Evolutionary conservation across 805 yeast species (phyloP).

Genomic region (Saturnispora gosingensis): DNA sequence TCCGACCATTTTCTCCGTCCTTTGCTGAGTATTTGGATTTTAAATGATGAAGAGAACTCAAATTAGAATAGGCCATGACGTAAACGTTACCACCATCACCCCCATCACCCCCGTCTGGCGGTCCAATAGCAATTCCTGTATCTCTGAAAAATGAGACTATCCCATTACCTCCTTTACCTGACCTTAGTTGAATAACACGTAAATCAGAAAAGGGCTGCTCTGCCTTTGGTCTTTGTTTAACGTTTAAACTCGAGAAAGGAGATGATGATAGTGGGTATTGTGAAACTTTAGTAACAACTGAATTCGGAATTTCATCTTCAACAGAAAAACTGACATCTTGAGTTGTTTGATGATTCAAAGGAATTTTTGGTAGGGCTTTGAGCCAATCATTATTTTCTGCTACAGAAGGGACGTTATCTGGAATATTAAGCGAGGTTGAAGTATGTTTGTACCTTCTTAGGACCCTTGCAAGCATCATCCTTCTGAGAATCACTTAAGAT

Average conservation of each 20-base stretch:
- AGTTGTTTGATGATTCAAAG: slow-evolving; percentile 9
- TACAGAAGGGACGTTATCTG: slow-evolving; percentile 29
- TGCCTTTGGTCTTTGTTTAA: slow-evolving; percentile 35
- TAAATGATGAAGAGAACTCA: slow-evolving; percentile 63
- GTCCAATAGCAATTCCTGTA: slow-evolving; percentile 77
- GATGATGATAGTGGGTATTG: slow-evolving; percentile 29
- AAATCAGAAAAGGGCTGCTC: slow-evolving; percentile 52
- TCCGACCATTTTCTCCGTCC: slow-evolving; percentile 62
- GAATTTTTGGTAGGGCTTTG: not conserved
- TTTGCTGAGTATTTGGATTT: slow-evolving; percentile 61
- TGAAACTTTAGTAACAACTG: slow-evolving; percentile 24
- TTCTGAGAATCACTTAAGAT: not conserved
- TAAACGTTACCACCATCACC: slow-evolving; percentile 87
- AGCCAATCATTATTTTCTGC: slow-evolving; percentile 29
- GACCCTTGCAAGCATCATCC: not conserved
- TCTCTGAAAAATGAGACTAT: slow-evolving; percentile 78
- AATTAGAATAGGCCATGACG: slow-evolving; percentile 66
- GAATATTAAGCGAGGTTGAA: not conserved
- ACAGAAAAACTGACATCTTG: slow-evolving; percentile 15
- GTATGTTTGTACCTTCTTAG: slow-evolving; percentile 1
- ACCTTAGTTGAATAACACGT: slow-evolving; percentile 50
- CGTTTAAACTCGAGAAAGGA: slow-evolving; percentile 29
- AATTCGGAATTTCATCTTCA: slow-evolving; percentile 16
- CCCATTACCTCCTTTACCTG: slow-evolving; percentile 91
- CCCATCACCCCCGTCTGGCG: slow-evolving; percentile 99